Evolutionary conservation across 2,329 filamentous ascomycete genomes (phyloP).

Genomic region (Calcarisporium arbuscula): DNA sequence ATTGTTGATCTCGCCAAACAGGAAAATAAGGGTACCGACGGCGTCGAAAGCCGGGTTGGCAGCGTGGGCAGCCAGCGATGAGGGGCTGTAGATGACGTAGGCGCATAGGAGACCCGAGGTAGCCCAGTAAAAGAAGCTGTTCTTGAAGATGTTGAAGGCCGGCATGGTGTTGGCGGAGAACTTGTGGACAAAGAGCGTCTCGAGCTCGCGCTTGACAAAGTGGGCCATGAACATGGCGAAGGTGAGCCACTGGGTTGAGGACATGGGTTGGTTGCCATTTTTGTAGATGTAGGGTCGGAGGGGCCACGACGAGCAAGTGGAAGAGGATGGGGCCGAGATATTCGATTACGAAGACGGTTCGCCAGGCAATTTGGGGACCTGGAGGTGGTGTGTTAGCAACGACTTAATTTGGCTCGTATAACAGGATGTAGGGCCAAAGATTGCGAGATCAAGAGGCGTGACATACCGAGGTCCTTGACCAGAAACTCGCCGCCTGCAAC

Average conservation of each 20-base stretch:
- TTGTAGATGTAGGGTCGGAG: constrained; percentile 60
- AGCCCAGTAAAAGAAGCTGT: constrained; percentile 91
- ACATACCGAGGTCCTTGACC: constrained; percentile 86
- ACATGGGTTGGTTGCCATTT: constrained; percentile 42
- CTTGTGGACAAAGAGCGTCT: constrained; percentile 90
- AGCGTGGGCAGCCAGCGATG: constrained; percentile 56
- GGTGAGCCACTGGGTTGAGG: constrained; percentile 64
- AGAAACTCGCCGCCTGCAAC: constrained; percentile 54
- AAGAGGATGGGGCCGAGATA: constrained; percentile 89
- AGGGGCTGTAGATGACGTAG: constrained; percentile 77
- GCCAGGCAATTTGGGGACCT: constrained; percentile 90
- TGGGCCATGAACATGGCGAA: constrained; percentile 71
- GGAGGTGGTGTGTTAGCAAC: constrained; percentile 6
- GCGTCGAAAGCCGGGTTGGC: constrained; percentile 50
- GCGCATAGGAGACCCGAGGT: constrained; percentile 75
- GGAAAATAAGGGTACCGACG: constrained; percentile 63
- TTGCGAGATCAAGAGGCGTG: neutral
- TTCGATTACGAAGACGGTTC: constrained; percentile 89
- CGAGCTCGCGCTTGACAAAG: constrained; percentile 91
- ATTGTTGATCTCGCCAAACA: constrained; percentile 75
- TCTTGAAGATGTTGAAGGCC: constrained; percentile 83
- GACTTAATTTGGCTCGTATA: neutral
- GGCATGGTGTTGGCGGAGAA: constrained; percentile 97
- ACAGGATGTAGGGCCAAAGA: neutral
- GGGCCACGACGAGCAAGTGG: constrained; percentile 66